Evolutionary conservation across 441 rosid species (phyloP).

Genomic region (Populus hybrid): DNA sequence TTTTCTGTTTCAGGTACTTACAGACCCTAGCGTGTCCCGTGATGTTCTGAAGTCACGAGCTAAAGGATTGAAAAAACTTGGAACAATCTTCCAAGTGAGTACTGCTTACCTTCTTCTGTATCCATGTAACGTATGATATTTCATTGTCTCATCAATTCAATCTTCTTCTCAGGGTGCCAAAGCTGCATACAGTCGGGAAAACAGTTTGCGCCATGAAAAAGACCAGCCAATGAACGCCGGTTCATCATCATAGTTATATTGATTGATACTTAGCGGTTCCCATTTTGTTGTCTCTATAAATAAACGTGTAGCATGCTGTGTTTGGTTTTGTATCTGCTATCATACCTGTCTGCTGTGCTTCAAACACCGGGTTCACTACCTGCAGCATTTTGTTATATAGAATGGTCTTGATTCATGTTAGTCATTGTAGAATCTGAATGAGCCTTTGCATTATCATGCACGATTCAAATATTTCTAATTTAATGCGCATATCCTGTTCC

Average conservation of each 20-base stretch:
- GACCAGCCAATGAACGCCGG: constrained; percentile 21
- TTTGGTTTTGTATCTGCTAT: neutral
- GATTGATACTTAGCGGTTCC: neutral
- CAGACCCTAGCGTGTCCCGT: constrained; percentile 54
- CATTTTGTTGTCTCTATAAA: neutral
- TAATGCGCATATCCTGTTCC: no score
- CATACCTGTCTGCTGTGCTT: neutral
- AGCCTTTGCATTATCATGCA: neutral
- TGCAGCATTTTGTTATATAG: neutral
- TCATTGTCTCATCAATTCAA: constrained; percentile 5
- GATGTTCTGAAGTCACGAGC: constrained; percentile 61
- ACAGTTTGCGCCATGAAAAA: constrained; percentile 73
- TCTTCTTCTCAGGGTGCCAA: constrained; percentile 62
- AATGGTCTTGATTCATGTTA: neutral
- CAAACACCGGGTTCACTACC: neutral
- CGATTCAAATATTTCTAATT: neutral
- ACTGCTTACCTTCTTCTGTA: neutral
- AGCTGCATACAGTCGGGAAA: constrained; percentile 63
- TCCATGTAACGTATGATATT: neutral
- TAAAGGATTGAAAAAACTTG: constrained; percentile 23
- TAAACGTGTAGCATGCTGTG: neutral
- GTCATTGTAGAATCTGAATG: neutral
- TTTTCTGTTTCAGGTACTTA: constrained; percentile 48
- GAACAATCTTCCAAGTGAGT: constrained; percentile 70
- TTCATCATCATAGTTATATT: constrained; percentile 35